These are phyloP conservation scores for Globisporangium lucens DNA, from an alignment of 352 stramenopile genomes.

Conservation along the genomic window DNA sequence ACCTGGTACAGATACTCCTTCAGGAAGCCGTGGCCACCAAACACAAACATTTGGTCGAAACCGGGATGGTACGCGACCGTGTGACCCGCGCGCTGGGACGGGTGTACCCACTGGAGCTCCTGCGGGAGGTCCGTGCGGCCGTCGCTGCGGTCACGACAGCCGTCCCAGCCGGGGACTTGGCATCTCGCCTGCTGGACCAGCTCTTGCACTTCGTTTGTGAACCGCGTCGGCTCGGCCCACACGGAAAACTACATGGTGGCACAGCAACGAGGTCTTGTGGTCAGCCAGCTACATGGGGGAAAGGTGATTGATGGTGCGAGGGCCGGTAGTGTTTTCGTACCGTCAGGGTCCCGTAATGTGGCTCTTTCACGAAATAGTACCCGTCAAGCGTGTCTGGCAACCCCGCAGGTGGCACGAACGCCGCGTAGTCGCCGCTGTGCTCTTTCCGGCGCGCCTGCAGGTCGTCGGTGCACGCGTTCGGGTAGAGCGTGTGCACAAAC, in stretches of 20 bases:
- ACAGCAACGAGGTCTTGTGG: not conserved
- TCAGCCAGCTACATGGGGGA: too few relatives aligned
- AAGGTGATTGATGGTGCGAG: too few relatives aligned
- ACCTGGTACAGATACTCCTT: constrained; percentile 59
- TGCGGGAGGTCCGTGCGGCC: constrained; percentile 47
- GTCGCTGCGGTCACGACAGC: constrained; percentile 90
- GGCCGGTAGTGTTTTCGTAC: constrained; percentile 21
- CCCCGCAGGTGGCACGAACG: constrained; percentile 33
- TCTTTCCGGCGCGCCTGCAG: constrained; percentile 47
- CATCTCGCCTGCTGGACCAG: constrained; percentile 88
- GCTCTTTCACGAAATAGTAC: constrained; percentile 72
- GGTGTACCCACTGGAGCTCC: constrained; percentile 81
- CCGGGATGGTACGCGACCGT: constrained; percentile 74
- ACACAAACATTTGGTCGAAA: constrained; percentile 83
- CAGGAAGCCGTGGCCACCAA: constrained; percentile 85
- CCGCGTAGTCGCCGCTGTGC: constrained; percentile 72
- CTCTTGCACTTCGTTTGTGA: constrained; percentile 52
- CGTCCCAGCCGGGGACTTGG: constrained; percentile 94
- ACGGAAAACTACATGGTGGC: constrained; percentile 67
- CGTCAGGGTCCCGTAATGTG: constrained; percentile 66
- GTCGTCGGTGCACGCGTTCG: constrained; percentile 90
- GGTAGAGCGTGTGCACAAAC: constrained; percentile 92
- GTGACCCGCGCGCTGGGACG: constrained; percentile 84
- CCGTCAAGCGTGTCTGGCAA: constrained; percentile 37
- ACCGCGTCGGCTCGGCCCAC: constrained; percentile 87